A percentile compares a stretch with the other conserved stretches of the same genome.
Conservation (phyloP, 192 early-diverging fungal species). For the Funneliformis geosporum region DNA sequence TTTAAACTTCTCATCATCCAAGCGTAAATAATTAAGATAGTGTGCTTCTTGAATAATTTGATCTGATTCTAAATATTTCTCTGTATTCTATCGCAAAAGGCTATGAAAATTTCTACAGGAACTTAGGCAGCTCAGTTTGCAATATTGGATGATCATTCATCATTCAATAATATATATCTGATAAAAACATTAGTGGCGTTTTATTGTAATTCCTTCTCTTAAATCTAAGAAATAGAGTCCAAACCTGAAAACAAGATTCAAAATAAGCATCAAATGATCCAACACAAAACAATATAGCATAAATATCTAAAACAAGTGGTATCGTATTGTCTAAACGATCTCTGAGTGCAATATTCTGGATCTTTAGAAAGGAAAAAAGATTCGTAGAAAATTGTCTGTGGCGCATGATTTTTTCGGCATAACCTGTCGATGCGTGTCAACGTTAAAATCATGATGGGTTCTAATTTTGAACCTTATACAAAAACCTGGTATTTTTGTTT, state of each 20-base stretch:
- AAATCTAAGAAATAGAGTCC: not conserved
- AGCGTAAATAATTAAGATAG: not conserved
- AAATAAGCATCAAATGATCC: not conserved
- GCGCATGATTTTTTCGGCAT: too few species aligned
- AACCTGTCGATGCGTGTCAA: too few species aligned
- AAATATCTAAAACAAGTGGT: not conserved
- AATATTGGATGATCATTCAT: not conserved
- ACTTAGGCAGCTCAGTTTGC: not conserved
- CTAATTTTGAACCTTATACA: too few species aligned
- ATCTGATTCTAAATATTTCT: not conserved
- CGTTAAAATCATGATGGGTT: too few species aligned
- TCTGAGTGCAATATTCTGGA: too few species aligned
- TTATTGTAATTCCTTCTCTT: too few species aligned
- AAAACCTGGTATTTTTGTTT: too few species aligned
- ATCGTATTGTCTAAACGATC: not conserved
- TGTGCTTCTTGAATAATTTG: not conserved
- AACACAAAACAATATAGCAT: conserved; percentile 4
- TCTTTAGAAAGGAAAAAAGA: too few species aligned
- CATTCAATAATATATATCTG: not conserved
- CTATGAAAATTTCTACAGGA: conserved; percentile 2
- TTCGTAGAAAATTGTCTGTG: too few species aligned
- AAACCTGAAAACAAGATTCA: not conserved
- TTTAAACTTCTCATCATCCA: not conserved
- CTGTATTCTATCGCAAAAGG: not conserved
- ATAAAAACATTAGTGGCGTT: not conserved